Evolutionary conservation across 73 alveolate genomes (phyloP).

Genomic region (Stentor coeruleus): DNA sequence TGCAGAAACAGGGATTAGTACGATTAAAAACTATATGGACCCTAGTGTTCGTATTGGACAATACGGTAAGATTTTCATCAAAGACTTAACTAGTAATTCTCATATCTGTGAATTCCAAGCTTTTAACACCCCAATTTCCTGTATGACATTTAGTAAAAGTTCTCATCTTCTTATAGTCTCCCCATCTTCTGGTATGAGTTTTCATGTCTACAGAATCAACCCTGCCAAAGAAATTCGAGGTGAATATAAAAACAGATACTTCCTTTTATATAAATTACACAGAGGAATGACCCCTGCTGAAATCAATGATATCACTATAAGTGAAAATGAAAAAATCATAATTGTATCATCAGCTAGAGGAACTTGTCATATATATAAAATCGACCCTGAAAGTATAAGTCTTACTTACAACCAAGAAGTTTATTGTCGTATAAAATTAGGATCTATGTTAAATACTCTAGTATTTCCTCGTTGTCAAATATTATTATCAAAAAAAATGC

Average conservation of each 20-base stretch:
- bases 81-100: background rate
- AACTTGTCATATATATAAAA: background rate
- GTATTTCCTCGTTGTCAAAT: background rate
- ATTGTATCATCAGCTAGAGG: background rate
- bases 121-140: background rate
- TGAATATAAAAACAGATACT: background rate
- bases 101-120: slow-evolving; percentile 25
- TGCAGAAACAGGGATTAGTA: background rate
- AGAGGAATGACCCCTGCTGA: slow-evolving; percentile 26
- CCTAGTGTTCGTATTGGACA: background rate
- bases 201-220: slow-evolving; percentile 13
- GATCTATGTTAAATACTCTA: background rate
- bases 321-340: background rate
- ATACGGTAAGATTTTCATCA: background rate
- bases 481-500: too few relatives aligned
- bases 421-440: background rate
- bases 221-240: slow-evolving; percentile 3
- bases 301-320: background rate
- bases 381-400: background rate
- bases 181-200: background rate
- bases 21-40: background rate
- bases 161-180: background rate
- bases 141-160: background rate
- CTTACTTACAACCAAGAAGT: slow-evolving; percentile 11
- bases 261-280: background rate